These are phyloP conservation scores for Lecanoromycetidae sp. DNA, from an alignment of 2,329 filamentous ascomycete species.

Conservation along the genomic window DNA sequence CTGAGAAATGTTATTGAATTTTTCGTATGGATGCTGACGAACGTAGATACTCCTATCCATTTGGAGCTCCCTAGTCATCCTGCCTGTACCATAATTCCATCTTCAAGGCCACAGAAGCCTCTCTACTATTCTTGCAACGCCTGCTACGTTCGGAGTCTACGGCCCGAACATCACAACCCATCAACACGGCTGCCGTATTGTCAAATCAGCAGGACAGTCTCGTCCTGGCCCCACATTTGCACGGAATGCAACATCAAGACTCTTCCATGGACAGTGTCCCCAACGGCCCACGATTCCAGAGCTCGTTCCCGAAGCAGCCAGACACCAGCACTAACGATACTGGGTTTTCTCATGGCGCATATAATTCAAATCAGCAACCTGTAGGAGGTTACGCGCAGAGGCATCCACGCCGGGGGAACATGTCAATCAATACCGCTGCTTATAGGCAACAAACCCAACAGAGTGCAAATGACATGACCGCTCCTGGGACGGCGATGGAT, in stretches of 20 bases:
- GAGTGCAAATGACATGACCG: constrained; percentile 62
- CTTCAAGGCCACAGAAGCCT: neutral
- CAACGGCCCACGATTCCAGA: constrained; percentile 50
- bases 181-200: constrained; percentile 75
- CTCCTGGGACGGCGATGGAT: constrained; percentile 79
- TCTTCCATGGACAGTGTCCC: constrained; percentile 44
- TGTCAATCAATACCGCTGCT: constrained; percentile 80
- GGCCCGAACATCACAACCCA: constrained; percentile 46
- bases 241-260: constrained; percentile 85
- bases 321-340: constrained; percentile 46
- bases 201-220: constrained; percentile 68
- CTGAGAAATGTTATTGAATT: no score
- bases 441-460: constrained; percentile 42
- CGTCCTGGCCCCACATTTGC: constrained; percentile 70
- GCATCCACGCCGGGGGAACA: constrained; percentile 68
- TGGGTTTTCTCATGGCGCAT: constrained; percentile 86
- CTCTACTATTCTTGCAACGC: neutral
- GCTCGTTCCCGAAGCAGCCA: constrained; percentile 67
- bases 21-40: no score
- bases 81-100: constrained; percentile 4
- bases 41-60: neutral
- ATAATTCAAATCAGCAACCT: constrained; percentile 63
- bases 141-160: constrained; percentile 22
- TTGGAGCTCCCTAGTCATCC: neutral
- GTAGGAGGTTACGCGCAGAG: constrained; percentile 74